A percentile compares a stretch with the other conserved stretches of the same genome.
These are phyloP conservation scores for Epichloe elymi DNA, from an alignment of 2,329 filamentous ascomycete species.

Conservation along the genomic window DNA sequence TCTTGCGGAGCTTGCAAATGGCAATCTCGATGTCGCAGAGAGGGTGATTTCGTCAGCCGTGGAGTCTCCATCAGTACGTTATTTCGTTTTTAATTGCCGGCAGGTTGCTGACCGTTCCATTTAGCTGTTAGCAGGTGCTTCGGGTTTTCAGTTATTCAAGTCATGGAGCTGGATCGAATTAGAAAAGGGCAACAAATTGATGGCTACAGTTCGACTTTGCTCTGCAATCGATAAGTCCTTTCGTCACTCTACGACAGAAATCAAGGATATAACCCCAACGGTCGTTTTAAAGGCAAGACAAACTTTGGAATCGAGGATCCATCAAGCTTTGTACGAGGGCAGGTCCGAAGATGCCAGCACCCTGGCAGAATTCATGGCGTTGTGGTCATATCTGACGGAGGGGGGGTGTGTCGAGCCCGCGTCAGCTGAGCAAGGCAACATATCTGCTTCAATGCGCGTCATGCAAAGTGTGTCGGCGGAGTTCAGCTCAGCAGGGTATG, in stretches of 20 bases:
- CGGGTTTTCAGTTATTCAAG: conserved; percentile 35
- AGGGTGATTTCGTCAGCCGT: conserved; percentile 57
- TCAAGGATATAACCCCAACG: conserved; percentile 17
- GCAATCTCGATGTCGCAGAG: conserved; percentile 42
- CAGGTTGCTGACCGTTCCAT: conserved; percentile 1
- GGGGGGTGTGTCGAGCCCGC: conserved; percentile 27
- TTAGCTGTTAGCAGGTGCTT: conserved; percentile 9
- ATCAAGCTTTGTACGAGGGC: conserved; percentile 40
- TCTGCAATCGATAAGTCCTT: conserved; percentile 20
- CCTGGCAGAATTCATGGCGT: conserved; percentile 46
- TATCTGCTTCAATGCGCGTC: conserved; percentile 33
- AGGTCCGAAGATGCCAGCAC: conserved; percentile 35
- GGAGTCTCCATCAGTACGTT: conserved; percentile 18
- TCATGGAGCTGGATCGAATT: conserved; percentile 60
- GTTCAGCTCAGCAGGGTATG: conserved; percentile 24
- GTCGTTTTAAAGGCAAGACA: conserved; percentile 41
- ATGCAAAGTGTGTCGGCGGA: conserved; percentile 29
- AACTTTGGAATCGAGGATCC: conserved; percentile 37
- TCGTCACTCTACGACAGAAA: conserved; percentile 5
- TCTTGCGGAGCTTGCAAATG: conserved; percentile 50
- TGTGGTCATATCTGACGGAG: conserved; percentile 53
- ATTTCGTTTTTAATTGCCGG: not conserved
- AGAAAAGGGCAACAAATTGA: conserved; percentile 18
- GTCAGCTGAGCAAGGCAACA: conserved; percentile 39
- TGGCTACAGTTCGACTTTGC: conserved; percentile 28